phyloP scores from a whole-genome alignment of 768 basidiomycete genomes.

The Boletus sp. region DNA sequence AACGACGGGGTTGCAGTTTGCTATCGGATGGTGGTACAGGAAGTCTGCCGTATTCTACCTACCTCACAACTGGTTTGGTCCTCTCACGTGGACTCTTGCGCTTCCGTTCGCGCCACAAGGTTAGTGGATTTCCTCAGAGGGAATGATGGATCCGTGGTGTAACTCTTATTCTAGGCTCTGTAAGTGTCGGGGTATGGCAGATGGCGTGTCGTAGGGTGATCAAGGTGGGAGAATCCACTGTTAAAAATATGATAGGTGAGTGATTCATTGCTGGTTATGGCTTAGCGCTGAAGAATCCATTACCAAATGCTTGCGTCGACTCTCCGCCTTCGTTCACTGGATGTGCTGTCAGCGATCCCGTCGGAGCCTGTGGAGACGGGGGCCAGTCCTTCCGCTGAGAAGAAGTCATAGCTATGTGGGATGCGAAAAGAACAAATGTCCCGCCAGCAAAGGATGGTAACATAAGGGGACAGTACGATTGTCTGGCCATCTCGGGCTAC shows the following conservation, averaged over 20 bases:
- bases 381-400: slow-evolving; percentile 12
- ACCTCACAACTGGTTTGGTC: slow-evolving; percentile 88
- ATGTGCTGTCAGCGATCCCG: slow-evolving; percentile 10
- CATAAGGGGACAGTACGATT: not conserved
- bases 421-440: not conserved
- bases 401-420: slow-evolving; percentile 16
- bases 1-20: slow-evolving; percentile 85
- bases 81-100: slow-evolving; percentile 82
- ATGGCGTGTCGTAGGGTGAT: slow-evolving; percentile 92
- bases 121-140: slow-evolving; percentile 32
- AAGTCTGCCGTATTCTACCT: slow-evolving; percentile 91
- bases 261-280: slow-evolving; percentile 6
- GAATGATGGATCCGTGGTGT: not conserved
- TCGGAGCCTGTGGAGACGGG: slow-evolving; percentile 22
- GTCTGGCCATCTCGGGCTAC: not conserved
- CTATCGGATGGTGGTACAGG: slow-evolving; percentile 89
- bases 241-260: slow-evolving; percentile 59
- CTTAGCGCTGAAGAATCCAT: not conserved
- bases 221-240: slow-evolving; percentile 67
- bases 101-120: slow-evolving; percentile 91
- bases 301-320: not conserved
- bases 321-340: not conserved
- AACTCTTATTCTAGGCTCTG: slow-evolving; percentile 57
- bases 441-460: slow-evolving; percentile 6
- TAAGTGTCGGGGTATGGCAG: slow-evolving; percentile 93